A percentile compares a stretch with the other conserved stretches of the same genome.
Evolutionary conservation across 2,329 filamentous ascomycete genomes (phyloP).

Genomic region (Aureobasidium zeae): DNA sequence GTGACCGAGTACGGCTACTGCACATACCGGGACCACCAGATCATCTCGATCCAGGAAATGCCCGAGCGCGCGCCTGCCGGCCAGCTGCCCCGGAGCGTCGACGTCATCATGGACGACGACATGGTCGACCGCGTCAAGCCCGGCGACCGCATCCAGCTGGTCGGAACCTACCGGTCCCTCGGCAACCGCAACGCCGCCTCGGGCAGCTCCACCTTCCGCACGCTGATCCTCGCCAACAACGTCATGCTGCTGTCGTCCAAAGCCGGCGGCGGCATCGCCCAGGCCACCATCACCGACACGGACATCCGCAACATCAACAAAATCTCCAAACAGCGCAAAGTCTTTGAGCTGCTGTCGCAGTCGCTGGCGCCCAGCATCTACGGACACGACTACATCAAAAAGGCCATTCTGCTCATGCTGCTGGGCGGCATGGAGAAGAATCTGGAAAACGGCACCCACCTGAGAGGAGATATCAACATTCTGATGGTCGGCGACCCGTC

Average conservation of each 20-base stretch:
- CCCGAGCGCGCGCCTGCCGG: constrained; percentile 91
- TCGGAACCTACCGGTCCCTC: constrained; percentile 90
- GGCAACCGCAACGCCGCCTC: constrained; percentile 89
- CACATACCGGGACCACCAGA: constrained; percentile 93
- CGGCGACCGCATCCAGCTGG: constrained; percentile 88
- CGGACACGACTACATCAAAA: constrained; percentile 95
- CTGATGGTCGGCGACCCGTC: constrained; percentile 98
- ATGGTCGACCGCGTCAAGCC: constrained; percentile 91
- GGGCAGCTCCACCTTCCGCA: constrained; percentile 90
- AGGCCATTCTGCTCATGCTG: constrained; percentile 90
- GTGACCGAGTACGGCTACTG: constrained; percentile 94
- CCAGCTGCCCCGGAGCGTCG: constrained; percentile 87
- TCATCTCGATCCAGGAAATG: constrained; percentile 98
- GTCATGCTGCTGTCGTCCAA: constrained; percentile 91
- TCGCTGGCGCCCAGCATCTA: constrained; percentile 94
- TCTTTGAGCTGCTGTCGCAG: constrained; percentile 87
- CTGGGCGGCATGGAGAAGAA: constrained; percentile 98
- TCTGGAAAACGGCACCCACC: constrained; percentile 90
- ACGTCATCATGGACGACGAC: constrained; percentile 94
- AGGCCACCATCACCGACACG: constrained; percentile 85
- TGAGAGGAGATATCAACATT: constrained; percentile 98
- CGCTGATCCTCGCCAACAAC: constrained; percentile 87
- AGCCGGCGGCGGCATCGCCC: constrained; percentile 85
- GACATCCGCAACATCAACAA: constrained; percentile 99
- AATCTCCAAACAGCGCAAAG: constrained; percentile 83